These are phyloP conservation scores for Taxillus chinensis DNA, from an alignment of 164 flowering plant species.

Conservation along the genomic window DNA sequence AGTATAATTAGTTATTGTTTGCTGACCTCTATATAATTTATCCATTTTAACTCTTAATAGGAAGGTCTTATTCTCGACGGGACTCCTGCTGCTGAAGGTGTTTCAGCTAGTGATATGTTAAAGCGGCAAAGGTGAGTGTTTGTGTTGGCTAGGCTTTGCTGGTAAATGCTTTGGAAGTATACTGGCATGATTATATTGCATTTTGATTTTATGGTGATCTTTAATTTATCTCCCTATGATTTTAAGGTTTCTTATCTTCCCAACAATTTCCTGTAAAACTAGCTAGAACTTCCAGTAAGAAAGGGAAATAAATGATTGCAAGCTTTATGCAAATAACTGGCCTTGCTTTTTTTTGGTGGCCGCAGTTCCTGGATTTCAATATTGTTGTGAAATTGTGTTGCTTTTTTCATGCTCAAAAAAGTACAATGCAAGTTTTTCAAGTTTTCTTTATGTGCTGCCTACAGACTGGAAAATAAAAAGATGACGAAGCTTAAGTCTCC, in stretches of 20 bases:
- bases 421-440: not conserved
- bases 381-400: not conserved
- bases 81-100: slow-evolving; percentile 92
- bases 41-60: slow-evolving; percentile 22
- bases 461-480: slow-evolving; percentile 68
- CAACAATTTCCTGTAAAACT: too few relatives aligned
- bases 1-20: not conserved
- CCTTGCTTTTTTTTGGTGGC: too few relatives aligned
- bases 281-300: too few relatives aligned
- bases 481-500: slow-evolving; percentile 68
- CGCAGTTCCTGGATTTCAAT: not conserved
- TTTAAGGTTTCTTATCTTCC: too few relatives aligned
- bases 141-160: too few relatives aligned
- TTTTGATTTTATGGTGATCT: too few relatives aligned
- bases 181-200: too few relatives aligned
- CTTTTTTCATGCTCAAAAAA: not conserved
- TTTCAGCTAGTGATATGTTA: slow-evolving; percentile 73
- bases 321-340: too few relatives aligned
- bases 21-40: not conserved
- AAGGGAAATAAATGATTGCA: too few relatives aligned
- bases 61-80: slow-evolving; percentile 86
- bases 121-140: slow-evolving; percentile 70
- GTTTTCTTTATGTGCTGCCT: not conserved
- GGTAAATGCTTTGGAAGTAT: too few relatives aligned
- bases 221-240: too few relatives aligned